Conservation (phyloP, 2,329 filamentous ascomycete species). For the Saccharata proteae region DNA sequence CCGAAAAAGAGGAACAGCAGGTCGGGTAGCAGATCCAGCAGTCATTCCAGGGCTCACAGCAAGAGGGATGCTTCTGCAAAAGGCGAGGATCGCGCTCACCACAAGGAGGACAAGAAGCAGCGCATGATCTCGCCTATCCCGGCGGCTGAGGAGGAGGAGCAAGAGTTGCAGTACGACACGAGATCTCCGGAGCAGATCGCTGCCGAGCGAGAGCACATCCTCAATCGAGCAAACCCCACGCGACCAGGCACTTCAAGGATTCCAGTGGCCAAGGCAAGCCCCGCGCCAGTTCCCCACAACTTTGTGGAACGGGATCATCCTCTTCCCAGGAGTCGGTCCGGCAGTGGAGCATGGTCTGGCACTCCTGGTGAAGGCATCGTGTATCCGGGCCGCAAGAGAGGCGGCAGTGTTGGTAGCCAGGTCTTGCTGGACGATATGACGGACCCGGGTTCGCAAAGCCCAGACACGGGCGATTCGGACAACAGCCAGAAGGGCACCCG, state of each 20-base stretch:
- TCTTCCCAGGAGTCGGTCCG: conserved; percentile 46
- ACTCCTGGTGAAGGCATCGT: conserved; percentile 49
- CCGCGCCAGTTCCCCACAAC: conserved; percentile 59
- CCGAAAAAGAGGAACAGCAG: conserved; percentile 26
- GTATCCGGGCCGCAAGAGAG: conserved; percentile 52
- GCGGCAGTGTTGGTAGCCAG: conserved; percentile 50
- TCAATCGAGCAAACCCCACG: conserved; percentile 9
- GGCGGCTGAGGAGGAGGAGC: conserved; percentile 28
- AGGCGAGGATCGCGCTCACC: conserved; percentile 13
- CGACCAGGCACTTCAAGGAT: conserved; percentile 60
- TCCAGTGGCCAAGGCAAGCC: conserved; percentile 70
- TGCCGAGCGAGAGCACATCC: conserved; percentile 29
- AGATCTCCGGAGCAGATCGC: conserved; percentile 68
- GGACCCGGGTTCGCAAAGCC: too few relatives aligned
- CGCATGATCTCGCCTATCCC: conserved; percentile 26
- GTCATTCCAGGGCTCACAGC: conserved; percentile 21
- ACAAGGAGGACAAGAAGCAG: conserved; percentile 14
- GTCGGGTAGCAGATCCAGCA: conserved; percentile 22
- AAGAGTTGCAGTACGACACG: conserved; percentile 54
- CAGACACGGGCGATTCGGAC: too few relatives aligned
- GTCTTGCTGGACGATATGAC: conserved; percentile 38
- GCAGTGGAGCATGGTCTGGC: conserved; percentile 44
- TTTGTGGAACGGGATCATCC: conserved; percentile 64
- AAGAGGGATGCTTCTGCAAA: conserved; percentile 18
- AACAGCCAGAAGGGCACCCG: conserved; percentile 2